phyloP scores from a whole-genome alignment of 108 stramenopile genomes.

The Nannochloropsis oceanica region DNA sequence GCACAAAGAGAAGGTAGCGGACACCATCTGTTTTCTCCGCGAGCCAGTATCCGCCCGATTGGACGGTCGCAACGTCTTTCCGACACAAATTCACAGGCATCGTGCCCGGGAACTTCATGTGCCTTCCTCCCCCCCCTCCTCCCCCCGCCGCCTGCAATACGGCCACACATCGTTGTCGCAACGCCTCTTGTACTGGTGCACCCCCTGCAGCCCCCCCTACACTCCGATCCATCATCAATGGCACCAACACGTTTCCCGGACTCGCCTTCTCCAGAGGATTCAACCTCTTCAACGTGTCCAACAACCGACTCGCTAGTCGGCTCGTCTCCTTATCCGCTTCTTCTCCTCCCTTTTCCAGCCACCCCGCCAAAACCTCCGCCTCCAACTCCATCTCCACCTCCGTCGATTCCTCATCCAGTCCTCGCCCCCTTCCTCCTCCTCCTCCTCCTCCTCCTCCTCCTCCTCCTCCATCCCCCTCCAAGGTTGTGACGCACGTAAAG shows the following conservation, averaged over 20 bases:
- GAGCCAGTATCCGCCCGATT: slow-evolving; percentile 60
- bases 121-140: neutral
- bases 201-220: neutral
- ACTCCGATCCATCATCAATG: neutral
- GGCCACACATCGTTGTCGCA: neutral
- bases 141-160: neutral
- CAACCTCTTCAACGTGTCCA: neutral
- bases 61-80: slow-evolving; percentile 74
- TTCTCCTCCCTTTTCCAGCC: neutral
- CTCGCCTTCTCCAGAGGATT: slow-evolving; percentile 14
- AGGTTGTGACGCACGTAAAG: neutral
- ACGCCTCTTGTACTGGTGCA: neutral
- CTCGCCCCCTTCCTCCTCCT: neutral
- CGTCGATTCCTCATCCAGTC: neutral
- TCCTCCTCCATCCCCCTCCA: neutral
- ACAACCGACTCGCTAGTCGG: slow-evolving; percentile 5
- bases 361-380: slow-evolving; percentile 1
- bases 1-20: slow-evolving; percentile 75
- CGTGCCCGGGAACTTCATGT: slow-evolving; percentile 55
- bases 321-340: slow-evolving; percentile 6
- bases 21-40: slow-evolving; percentile 95
- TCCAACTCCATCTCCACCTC: slow-evolving; percentile 27
- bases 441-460: neutral
- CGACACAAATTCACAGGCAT: slow-evolving; percentile 91
- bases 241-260: neutral